These are phyloP conservation scores for Lyophyllum atratum DNA, from an alignment of 768 basidiomycete species.

Conservation along the genomic window DNA sequence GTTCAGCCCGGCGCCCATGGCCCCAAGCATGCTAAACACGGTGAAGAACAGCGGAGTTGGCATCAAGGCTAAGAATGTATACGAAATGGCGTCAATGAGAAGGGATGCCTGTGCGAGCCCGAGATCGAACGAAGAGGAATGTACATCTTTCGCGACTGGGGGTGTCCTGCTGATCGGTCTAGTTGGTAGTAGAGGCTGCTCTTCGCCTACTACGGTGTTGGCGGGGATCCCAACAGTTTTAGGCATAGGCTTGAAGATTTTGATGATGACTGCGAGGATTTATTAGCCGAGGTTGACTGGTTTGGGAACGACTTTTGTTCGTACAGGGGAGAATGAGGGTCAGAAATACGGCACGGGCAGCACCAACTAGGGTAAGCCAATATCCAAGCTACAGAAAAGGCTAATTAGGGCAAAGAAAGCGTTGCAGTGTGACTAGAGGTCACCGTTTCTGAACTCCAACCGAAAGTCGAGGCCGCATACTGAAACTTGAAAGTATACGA, in stretches of 20 bases:
- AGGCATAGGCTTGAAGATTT: slow-evolving; percentile 48
- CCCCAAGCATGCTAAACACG: slow-evolving; percentile 44
- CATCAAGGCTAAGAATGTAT: slow-evolving; percentile 50
- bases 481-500: slow-evolving; percentile 61
- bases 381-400: slow-evolving; percentile 63
- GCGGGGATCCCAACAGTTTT: slow-evolving; percentile 22
- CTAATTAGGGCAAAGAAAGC: background rate
- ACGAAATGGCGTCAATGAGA: slow-evolving; percentile 53
- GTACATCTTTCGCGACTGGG: slow-evolving; percentile 27
- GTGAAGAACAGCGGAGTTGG: slow-evolving; percentile 53
- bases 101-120: slow-evolving; percentile 63
- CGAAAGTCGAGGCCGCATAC: slow-evolving; percentile 61
- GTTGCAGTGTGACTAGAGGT: slow-evolving; percentile 14
- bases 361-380: slow-evolving; percentile 59
- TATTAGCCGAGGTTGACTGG: background rate
- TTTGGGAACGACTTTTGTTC: too few species aligned
- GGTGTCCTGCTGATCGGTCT: background rate
- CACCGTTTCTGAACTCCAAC: slow-evolving; percentile 69
- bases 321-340: slow-evolving; percentile 62
- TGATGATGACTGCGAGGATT: slow-evolving; percentile 49
- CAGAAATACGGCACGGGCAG: slow-evolving; percentile 55
- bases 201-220: slow-evolving; percentile 22
- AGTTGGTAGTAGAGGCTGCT: slow-evolving; percentile 30
- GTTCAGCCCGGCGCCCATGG: slow-evolving; percentile 62
- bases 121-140: slow-evolving; percentile 68